Conservation (phyloP, 2,329 filamentous ascomycete species). For the Aureobasidium zeae region DNA sequence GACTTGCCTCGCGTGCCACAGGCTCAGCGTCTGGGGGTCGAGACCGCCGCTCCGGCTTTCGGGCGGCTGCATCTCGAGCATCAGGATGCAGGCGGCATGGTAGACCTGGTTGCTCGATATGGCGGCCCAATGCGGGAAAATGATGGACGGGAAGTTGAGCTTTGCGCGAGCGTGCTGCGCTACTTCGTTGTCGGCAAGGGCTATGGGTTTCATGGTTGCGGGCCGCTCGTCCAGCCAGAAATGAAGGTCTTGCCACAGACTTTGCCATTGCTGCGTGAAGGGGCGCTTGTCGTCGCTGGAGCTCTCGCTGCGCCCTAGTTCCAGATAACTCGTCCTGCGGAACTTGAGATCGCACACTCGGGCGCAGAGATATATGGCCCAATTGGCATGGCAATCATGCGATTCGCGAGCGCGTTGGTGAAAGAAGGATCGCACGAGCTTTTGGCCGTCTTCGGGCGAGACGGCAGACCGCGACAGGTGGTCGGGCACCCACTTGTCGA, state of each 20-base stretch:
- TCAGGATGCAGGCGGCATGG: constrained; percentile 6
- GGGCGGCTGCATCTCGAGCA: constrained; percentile 6
- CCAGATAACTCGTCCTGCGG: constrained; percentile 2
- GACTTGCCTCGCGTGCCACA: constrained; percentile 7
- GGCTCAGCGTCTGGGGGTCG: not conserved
- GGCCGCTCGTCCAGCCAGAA: constrained; percentile 8
- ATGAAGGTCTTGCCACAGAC: not conserved
- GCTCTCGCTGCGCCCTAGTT: not conserved
- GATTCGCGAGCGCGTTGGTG: constrained; percentile 1
- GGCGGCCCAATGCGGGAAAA: constrained; percentile 4
- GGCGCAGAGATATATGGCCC: constrained; percentile 4
- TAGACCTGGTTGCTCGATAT: constrained; percentile 9
- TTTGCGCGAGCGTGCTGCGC: too few species aligned
- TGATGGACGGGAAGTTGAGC: not conserved
- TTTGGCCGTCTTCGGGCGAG: not conserved
- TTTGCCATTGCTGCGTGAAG: constrained; percentile 4
- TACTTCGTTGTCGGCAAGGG: not conserved
- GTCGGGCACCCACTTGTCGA: constrained; percentile 1
- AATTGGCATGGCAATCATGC: constrained; percentile 5
- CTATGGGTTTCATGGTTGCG: not conserved
- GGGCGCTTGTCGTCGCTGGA: not conserved
- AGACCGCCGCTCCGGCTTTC: constrained; percentile 1
- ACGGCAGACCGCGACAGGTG: not conserved
- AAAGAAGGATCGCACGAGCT: not conserved
- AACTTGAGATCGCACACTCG: constrained; percentile 7